These are phyloP conservation scores for Balakata baccata DNA, from an alignment of 345 rosid genomes.

Conservation along the genomic window DNA sequence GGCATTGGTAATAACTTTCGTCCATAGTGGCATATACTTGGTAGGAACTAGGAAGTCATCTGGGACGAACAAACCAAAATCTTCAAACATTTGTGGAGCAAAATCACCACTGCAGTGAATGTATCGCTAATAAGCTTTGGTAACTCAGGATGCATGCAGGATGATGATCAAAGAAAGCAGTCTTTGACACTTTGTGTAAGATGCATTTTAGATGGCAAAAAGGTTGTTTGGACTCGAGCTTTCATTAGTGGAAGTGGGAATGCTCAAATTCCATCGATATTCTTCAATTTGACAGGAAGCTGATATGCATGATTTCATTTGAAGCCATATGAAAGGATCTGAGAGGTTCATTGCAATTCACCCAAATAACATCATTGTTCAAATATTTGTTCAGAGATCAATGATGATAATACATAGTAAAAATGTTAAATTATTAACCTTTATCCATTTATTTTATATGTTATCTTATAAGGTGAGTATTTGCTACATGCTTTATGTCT, in stretches of 20 bases:
- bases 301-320: background rate
- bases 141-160: background rate
- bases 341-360: background rate
- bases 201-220: background rate
- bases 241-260: background rate
- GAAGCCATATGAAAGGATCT: conserved; percentile 1
- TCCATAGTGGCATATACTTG: background rate
- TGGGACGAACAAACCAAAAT: background rate
- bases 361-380: no score
- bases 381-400: background rate
- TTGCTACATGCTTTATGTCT: background rate
- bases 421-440: background rate
- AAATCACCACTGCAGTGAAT: background rate
- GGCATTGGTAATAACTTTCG: background rate
- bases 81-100: background rate
- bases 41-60: background rate
- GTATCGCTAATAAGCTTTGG: background rate
- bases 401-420: background rate
- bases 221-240: background rate
- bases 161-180: background rate
- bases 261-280: background rate
- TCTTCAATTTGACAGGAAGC: background rate
- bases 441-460: background rate
- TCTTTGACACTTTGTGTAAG: background rate
- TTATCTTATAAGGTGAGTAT: background rate